Conservation (phyloP, 225 moss, liverwort and hornwort species). For the Climacium dendroides region DNA sequence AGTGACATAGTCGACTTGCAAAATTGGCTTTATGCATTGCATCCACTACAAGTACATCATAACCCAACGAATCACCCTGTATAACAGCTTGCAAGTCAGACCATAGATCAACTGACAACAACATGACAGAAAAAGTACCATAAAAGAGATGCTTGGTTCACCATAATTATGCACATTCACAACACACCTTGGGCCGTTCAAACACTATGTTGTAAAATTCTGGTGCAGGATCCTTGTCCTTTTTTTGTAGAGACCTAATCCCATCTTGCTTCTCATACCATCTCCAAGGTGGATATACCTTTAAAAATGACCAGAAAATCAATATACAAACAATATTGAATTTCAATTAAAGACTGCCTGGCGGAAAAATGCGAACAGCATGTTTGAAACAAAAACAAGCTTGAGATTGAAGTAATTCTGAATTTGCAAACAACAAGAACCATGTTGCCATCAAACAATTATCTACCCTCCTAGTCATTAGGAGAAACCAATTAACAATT, state of each 20-base stretch:
- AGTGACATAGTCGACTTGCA: conserved; percentile 97
- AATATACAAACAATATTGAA: neutral
- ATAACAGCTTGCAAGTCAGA: conserved; percentile 10
- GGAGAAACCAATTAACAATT: neutral
- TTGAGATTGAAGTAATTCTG: neutral
- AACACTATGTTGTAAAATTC: conserved; percentile 98
- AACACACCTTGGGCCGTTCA: conserved; percentile 86
- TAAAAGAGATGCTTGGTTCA: neutral
- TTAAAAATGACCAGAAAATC: neutral
- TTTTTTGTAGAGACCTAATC: conserved; percentile 87
- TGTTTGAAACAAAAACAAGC: neutral
- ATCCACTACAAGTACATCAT: conserved; percentile 95
- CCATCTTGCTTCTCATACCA: conserved; percentile 99
- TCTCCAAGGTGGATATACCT: conserved; percentile 99
- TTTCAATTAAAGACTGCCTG: neutral
- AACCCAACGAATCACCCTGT: conserved; percentile 92
- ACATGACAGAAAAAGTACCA: neutral
- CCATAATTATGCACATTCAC: neutral
- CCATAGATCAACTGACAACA: neutral
- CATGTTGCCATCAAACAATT: neutral
- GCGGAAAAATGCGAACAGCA: neutral
- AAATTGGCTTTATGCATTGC: conserved; percentile 99
- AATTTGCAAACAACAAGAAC: neutral
- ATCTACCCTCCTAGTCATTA: neutral
- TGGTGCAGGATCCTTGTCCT: conserved; percentile 94